Conservation (phyloP, 2,329 filamentous ascomycete genomes). For the Colletotrichum truncatum region DNA sequence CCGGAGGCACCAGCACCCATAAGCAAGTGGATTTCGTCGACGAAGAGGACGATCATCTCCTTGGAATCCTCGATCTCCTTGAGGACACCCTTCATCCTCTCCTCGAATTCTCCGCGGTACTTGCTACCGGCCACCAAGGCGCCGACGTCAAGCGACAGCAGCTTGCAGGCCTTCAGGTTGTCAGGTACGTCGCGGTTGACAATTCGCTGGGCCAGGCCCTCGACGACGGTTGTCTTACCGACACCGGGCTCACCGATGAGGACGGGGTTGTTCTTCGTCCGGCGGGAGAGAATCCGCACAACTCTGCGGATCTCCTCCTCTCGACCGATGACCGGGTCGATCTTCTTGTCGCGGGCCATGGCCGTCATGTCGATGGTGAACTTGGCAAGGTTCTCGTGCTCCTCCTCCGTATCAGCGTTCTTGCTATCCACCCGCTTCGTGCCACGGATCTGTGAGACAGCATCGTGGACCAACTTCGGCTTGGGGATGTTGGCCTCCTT, state of each 20-base stretch:
- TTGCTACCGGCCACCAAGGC: slow-evolving; percentile 97
- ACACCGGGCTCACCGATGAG: slow-evolving; percentile 98
- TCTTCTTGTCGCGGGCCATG: slow-evolving; percentile 95
- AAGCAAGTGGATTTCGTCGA: slow-evolving; percentile 97
- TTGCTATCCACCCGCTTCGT: slow-evolving; percentile 95
- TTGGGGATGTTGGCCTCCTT: slow-evolving; percentile 93
- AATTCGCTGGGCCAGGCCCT: slow-evolving; percentile 93
- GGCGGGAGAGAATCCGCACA: slow-evolving; percentile 87
- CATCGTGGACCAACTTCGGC: slow-evolving; percentile 86
- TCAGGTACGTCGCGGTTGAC: slow-evolving; percentile 97
- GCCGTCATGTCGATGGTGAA: slow-evolving; percentile 99
- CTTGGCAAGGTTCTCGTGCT: slow-evolving; percentile 95
- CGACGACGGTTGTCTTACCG: slow-evolving; percentile 97
- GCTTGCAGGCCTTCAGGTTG: slow-evolving; percentile 91
- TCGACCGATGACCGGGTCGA: slow-evolving; percentile 95
- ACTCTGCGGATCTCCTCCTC: slow-evolving; percentile 96
- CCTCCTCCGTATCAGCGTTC: slow-evolving; percentile 90
- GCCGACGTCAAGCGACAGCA: slow-evolving; percentile 95
- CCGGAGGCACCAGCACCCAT: slow-evolving; percentile 97
- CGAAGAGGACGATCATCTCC: slow-evolving; percentile 97
- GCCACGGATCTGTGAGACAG: slow-evolving; percentile 90
- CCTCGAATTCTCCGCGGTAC: slow-evolving; percentile 97
- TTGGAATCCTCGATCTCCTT: slow-evolving; percentile 96
- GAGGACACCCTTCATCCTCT: slow-evolving; percentile 98
- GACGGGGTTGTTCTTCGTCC: slow-evolving; percentile 99